Conservation (phyloP, 2,329 filamentous ascomycete species). For the Cladosporium sp. region DNA sequence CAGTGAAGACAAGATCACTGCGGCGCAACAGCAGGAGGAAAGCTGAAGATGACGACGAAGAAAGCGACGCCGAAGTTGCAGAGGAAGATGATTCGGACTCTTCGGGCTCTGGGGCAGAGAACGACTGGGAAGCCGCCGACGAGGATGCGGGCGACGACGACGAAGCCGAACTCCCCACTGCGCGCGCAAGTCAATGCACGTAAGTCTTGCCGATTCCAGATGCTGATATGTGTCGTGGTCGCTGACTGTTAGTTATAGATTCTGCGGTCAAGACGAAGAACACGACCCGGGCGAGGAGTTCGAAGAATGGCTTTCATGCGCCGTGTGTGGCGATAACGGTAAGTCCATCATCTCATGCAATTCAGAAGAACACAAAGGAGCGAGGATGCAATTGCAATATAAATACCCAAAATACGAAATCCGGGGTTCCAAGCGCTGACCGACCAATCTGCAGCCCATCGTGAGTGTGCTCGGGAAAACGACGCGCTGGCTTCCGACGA, state of each 20-base stretch:
- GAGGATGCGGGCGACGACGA: conserved; percentile 54
- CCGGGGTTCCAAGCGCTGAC: conserved; percentile 39
- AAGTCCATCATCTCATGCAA: conserved; percentile 38
- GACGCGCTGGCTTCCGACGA: conserved; percentile 58
- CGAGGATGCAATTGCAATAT: conserved; percentile 7
- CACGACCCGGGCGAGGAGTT: conserved; percentile 77
- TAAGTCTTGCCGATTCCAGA: conserved; percentile 37
- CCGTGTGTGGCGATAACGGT: conserved; percentile 78
- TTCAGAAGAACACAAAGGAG: conserved; percentile 20
- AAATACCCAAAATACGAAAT: conserved; percentile 24
- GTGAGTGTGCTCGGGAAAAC: conserved; percentile 77
- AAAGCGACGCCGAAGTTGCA: conserved; percentile 32
- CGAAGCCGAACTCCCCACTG: conserved; percentile 46
- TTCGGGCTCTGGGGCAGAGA: conserved; percentile 48
- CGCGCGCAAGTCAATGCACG: conserved; percentile 59
- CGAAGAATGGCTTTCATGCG: conserved; percentile 72
- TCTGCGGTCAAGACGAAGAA: conserved; percentile 78
- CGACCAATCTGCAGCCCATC: conserved; percentile 65
- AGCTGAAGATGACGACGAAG: conserved; percentile 35
- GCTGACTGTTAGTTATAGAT: conserved; percentile 47
- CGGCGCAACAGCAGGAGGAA: conserved; percentile 29
- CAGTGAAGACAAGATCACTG: conserved; percentile 32
- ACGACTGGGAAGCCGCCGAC: conserved; percentile 49
- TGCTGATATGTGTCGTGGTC: conserved; percentile 10
- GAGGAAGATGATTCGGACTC: conserved; percentile 32